Base-by-base conservation (phyloP, 2,329 filamentous ascomycete species). In the Xylaria sp. region DNA sequence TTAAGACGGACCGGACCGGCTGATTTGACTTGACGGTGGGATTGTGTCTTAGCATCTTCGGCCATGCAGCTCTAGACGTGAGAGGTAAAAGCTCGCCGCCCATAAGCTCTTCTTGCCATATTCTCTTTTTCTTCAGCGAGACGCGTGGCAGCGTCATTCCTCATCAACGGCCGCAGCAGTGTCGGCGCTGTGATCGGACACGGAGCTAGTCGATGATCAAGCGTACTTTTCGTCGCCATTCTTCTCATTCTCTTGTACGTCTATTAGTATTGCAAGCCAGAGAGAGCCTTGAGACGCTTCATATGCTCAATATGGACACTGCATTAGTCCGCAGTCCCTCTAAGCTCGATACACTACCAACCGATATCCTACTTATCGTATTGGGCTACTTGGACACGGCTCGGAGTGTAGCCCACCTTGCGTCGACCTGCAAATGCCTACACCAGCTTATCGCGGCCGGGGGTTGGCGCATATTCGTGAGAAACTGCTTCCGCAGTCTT, bases 381-480 rank as follows among this genome's bases (percentile, higher is more conserved):
- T 71, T 87, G 59, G 78, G 80, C 36, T 77, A 84, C 69, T 75
- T 88, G 55, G 80, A 85, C 68, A 85, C 83, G 10, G 84, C 86
- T 54, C 79, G 80, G 52, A 85, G 86, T 69, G 71, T 87, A 8
- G 80, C 84, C 18, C 76, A 78, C 67, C 78, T 88, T 10, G 76
- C 78, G 3, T 70, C 77, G 7, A 76, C 82, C 3, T 85, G 82
- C 62, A 81, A 75, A 25, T 78, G 79, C 2, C 77, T 85, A 8
- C 76, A 81, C 66, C 73, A 71, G 12, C 75, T 86, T 20, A 74
- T 86, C 39, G 73, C 75, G 6, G 74, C 81, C 2, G 80, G 79
- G 28, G 85, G 85, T 15, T 89, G 86, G 86, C 82, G 81, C 20
- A 79, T 81, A 49, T 88, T 88, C 67, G 82, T 85, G 54, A 80